Base-by-base conservation (phyloP, 371 early-diverging fungal genomes). In the Rhizomucor miehei region DNA sequence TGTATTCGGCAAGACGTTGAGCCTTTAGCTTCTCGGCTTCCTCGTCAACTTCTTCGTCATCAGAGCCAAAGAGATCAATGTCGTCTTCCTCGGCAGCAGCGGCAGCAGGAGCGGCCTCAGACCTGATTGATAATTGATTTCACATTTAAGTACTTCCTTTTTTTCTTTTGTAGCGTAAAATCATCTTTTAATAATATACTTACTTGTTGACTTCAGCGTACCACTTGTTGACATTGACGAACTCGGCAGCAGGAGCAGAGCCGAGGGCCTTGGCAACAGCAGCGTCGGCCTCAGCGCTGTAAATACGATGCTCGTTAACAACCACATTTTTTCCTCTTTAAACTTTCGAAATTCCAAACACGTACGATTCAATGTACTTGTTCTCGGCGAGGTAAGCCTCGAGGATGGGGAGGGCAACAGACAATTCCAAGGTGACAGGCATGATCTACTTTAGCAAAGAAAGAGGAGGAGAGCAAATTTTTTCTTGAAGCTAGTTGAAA, bases 41-140 rank as follows among this genome's bases (percentile, higher is more conserved):
- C 74, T 80, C 94, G 80, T 92, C 97, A 59, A 82, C 92, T 78
- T 90, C 95, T 45, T 81, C 81, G 44, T 92, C 93, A 62, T 95
- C 95, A 57, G 93, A 93, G 63, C 91, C 97, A 73, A 97, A 97
- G 54, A 97, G 90, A 78, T 96, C 97, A 57, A 95, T 84, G 66
- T 95, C 96, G 51, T 94, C 92, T 36, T 96, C 97, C 45, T 91
- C 96, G 58, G 87, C 90, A 38, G 65, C 88, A 25, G 71, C 89
- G 48, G 48, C 48, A 25, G 48, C 35, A 19, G 48, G 17, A 51
- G 85, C 80, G 35, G 74, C 73, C 39, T 79, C 69, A 51, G 80
- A 29, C 29, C 29, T 29, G 29, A 29, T 29, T 5, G n/a, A n/a
- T n/a, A n/a, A n/a, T n/a, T n/a, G n/a, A n/a, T n/a, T n/a, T n/a